Base-by-base conservation (phyloP, 2,329 filamentous ascomycete genomes). In the Samsoniella hepiali region DNA sequence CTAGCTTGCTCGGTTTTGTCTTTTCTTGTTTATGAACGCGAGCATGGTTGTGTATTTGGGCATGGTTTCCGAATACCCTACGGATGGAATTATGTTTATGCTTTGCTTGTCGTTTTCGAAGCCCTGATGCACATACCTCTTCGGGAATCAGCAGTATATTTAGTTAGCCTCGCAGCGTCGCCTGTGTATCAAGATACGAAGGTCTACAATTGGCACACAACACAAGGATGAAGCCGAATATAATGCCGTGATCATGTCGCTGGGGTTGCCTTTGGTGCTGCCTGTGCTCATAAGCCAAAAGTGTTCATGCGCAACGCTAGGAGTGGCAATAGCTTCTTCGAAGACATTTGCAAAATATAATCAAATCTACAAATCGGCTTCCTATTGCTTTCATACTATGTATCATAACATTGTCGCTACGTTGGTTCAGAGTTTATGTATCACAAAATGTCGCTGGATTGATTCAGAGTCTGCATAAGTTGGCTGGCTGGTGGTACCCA, bases 41-140 rank as follows among this genome's bases (percentile, higher is more conserved):
- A 62, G 58, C 58, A 62, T 62, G 58, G 58, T 49, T 55, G 9
- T 62, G 38, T 62, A 45, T 55, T 62, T 62, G 38, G 58, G 58
- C 58, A 62, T 55, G 50, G 50, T 62, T 55, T 62, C 58, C 36
- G 47, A 62, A 62, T 62, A 62, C 58, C 58, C 58, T 47, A 53
- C 58, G 58, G 58, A 62, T 36, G 58, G 58, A 62, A 62, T 62
- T 62, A 17, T 45, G 40, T 62, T 54, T 62, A 47, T 32, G 58
- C 50, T 55, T 62, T 58, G n/a, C 9, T 34, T 40, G 3, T 38
- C 50, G 40, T 11, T 11, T 31, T 50, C 3, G 5, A 5, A 40
- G 44, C 11, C 45, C 15, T 38, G 44, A 59, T 50, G 44, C 45
- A 59, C n/a, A 50, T 40, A 31, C 32, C 15, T 42, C n/a, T n/a